Evolutionary conservation across 2,329 filamentous ascomycete genomes (phyloP).

Genomic region (Apiospora rasikravindrae): DNA sequence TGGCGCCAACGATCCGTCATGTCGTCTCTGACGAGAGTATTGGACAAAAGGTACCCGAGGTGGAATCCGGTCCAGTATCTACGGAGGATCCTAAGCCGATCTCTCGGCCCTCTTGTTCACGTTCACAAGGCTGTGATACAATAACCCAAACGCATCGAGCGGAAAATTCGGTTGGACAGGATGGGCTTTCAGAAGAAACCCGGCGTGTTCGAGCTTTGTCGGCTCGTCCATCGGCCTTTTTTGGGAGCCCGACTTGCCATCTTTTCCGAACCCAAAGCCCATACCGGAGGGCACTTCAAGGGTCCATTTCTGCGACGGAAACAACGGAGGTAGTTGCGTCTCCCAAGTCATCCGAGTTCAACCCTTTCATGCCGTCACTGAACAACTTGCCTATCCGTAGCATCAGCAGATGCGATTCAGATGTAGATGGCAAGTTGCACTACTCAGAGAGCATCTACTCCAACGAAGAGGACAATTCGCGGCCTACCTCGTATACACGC

Average conservation of each 20-base stretch:
- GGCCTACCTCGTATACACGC: slow-evolving; percentile 20
- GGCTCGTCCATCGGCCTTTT: slow-evolving; percentile 54
- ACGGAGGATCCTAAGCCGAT: not conserved
- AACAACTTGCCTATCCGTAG: slow-evolving; percentile 47
- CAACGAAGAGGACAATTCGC: slow-evolving; percentile 33
- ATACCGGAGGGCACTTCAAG: slow-evolving; percentile 57
- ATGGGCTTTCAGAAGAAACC: not conserved
- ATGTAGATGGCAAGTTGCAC: slow-evolving; percentile 42
- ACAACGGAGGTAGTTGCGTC: slow-evolving; percentile 34
- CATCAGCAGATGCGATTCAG: slow-evolving; percentile 46
- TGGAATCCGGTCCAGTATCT: not conserved
- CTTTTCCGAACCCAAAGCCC: slow-evolving; percentile 61
- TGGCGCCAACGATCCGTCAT: slow-evolving; percentile 33
- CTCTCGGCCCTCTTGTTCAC: not conserved
- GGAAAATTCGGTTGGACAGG: not conserved
- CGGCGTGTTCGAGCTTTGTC: slow-evolving; percentile 38
- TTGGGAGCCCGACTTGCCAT: slow-evolving; percentile 56
- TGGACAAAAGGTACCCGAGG: not conserved
- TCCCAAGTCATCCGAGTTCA: slow-evolving; percentile 37
- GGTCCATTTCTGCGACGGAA: slow-evolving; percentile 46
- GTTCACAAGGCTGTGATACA: not conserved
- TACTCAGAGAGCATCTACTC: slow-evolving; percentile 60
- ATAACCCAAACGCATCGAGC: not conserved
- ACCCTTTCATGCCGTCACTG: slow-evolving; percentile 46
- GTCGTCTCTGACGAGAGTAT: slow-evolving; percentile 29